phyloP scores from a whole-genome alignment of 176 grass and related monocot genomes.

The Bolboschoenus planiculmis region DNA sequence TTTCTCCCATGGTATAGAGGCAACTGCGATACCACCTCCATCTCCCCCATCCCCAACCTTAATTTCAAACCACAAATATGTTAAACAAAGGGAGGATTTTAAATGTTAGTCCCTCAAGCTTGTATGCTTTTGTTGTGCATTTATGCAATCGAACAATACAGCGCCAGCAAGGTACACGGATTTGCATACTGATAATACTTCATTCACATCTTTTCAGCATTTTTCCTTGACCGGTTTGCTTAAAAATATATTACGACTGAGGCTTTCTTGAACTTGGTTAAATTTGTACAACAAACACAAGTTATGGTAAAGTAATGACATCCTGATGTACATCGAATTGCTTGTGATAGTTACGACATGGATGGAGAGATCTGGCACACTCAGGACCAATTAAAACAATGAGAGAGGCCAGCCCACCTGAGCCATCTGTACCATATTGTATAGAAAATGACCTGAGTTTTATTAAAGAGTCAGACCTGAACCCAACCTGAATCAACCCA shows the following conservation, averaged over 20 bases:
- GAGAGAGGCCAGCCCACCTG: not conserved
- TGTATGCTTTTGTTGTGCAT: not conserved
- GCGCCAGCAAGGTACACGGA: not conserved
- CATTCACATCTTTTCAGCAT: too few relatives aligned
- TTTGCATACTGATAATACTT: not conserved
- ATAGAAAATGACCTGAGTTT: not conserved
- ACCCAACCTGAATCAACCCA: not conserved
- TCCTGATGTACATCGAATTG: not conserved
- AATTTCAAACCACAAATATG: slow-evolving; percentile 15
- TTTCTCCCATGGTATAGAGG: slow-evolving; percentile 77
- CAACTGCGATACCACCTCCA: slow-evolving; percentile 83
- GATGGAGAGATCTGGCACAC: not conserved
- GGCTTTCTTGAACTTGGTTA: not conserved
- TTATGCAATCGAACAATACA: not conserved
- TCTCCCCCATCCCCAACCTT: slow-evolving; percentile 86
- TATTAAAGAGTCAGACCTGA: not conserved
- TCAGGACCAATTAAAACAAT: not conserved
- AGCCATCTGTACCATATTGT: not conserved
- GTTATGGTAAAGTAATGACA: not conserved
- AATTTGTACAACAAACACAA: not conserved
- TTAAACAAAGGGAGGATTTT: not conserved
- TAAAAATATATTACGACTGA: not conserved
- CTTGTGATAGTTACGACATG: not conserved
- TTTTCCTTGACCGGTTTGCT: not conserved
- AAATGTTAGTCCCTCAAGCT: not conserved